Conservation (phyloP, 1,139 yeast species). For the Hanseniaspora uvarum region DNA sequence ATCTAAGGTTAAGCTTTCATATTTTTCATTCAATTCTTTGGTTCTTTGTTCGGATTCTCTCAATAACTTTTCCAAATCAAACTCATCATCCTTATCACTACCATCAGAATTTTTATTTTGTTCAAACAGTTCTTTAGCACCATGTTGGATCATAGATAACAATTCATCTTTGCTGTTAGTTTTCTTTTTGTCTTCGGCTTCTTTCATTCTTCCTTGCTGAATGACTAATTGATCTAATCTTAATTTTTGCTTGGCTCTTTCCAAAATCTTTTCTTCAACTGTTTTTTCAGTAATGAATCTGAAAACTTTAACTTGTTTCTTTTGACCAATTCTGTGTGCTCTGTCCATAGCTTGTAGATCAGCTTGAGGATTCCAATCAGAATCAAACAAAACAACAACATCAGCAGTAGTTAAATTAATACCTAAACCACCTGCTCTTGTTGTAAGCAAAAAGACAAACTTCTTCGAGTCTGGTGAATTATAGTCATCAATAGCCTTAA, state of each 20-base stretch:
- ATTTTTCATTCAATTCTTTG: slow-evolving; percentile 61
- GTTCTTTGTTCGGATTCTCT: slow-evolving; percentile 75
- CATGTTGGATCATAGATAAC: slow-evolving; percentile 91
- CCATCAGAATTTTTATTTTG: slow-evolving; percentile 27
- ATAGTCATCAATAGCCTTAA: slow-evolving; percentile 65
- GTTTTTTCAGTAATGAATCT: slow-evolving; percentile 71
- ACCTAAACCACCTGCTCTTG: slow-evolving; percentile 84
- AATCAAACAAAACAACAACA: slow-evolving; percentile 60
- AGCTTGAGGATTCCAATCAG: slow-evolving; percentile 85
- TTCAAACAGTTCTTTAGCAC: slow-evolving; percentile 80
- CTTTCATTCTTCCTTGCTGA: slow-evolving; percentile 56
- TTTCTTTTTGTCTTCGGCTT: slow-evolving; percentile 39
- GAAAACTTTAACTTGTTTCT: slow-evolving; percentile 68
- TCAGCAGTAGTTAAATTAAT: slow-evolving; percentile 70
- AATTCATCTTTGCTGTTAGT: slow-evolving; percentile 65
- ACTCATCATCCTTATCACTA: slow-evolving; percentile 30
- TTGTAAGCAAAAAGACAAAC: slow-evolving; percentile 61
- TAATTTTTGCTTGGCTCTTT: slow-evolving; percentile 68
- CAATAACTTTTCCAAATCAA: slow-evolving; percentile 73
- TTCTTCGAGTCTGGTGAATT: slow-evolving; percentile 60
- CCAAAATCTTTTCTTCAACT: slow-evolving; percentile 69
- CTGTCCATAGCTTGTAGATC: slow-evolving; percentile 84
- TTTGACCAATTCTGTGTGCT: slow-evolving; percentile 80
- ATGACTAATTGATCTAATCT: slow-evolving; percentile 71
- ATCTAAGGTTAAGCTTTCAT: slow-evolving; percentile 76